Conservation (phyloP, 169 alveolate genomes). For the Plasmodium cynomolgi region DNA sequence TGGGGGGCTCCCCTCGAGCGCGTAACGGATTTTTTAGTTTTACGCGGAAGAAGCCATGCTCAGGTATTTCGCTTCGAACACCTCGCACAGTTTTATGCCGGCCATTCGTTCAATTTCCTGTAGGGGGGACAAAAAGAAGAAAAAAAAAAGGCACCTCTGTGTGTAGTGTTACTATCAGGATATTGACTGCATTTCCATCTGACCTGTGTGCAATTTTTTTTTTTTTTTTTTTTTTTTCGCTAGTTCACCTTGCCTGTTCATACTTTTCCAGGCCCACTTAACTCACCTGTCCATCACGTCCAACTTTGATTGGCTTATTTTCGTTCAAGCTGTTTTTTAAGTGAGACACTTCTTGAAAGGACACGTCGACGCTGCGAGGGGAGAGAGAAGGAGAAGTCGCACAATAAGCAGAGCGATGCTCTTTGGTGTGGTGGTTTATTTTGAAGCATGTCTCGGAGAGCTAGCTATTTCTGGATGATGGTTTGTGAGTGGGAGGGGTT, state of each 20-base stretch:
- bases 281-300: conserved; percentile 82
- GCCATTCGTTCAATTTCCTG: conserved; percentile 70
- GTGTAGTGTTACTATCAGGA: background rate
- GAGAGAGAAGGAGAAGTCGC: background rate
- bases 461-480: background rate
- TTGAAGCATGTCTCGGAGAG: background rate
- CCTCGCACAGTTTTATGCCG: conserved; percentile 55
- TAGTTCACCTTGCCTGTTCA: conserved; percentile 17
- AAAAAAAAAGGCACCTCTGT: background rate
- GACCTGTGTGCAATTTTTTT: background rate
- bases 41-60: conserved; percentile 3
- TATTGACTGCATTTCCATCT: background rate
- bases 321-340: conserved; percentile 77
- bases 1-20: background rate
- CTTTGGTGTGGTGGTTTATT: background rate
- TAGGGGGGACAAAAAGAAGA: background rate
- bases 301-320: conserved; percentile 77
- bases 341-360: conserved; percentile 76
- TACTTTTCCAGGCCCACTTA: background rate
- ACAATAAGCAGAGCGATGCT: background rate
- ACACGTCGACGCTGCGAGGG: conserved; percentile 75
- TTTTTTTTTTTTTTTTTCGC: background rate
- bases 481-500: background rate
- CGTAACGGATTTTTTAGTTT: background rate
- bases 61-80: conserved; percentile 57